Base-by-base conservation (phyloP, 805 yeast species). In the Saccharomyces mikatae region DNA sequence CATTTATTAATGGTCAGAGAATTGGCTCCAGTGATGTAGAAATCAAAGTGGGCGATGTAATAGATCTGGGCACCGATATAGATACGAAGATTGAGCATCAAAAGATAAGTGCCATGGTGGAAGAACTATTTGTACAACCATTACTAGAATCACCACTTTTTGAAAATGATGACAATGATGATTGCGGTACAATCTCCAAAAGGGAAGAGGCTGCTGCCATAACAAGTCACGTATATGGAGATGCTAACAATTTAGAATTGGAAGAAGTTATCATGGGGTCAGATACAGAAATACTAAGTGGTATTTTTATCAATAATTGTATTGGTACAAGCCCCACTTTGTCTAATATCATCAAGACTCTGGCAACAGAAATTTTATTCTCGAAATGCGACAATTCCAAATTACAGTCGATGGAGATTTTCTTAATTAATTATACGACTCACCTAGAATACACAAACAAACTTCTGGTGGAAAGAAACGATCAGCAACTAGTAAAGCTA, bases 41-140 rank as follows among this genome's bases (percentile, higher is more conserved):
- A 60, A 69, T 91, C 47, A 76, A 80, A 51, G 74, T 81, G 21
- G 89, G 86, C 36, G 97, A 92, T 69, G 75, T 80, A 14, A 76
- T 91, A 13, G 92, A 90, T 62, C 73, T 91, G 53, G 98, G 98
- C 1, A 88, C 94, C 53, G 92, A 92, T 63, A 86, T 91, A 53
- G 69, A 71, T 55, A 76, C 78, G 53, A 79, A 81, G 57, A 79
- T 83, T 26, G 64, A 62, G 41, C 97, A 91, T 70, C 81, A 88
- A 63, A 88, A 87, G 64, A 91, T 91, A 53, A 81, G 89, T 52
- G 90, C 96, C 32, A 73, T 77, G 49, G 84, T 91, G n/a, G 92
- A 86, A 48, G 83, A 82, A 54, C 80, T 89, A 52, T 77, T 80
- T 51, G 76, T 84, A 44, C 57, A 67, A 21, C 69, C 74, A 0